Conservation (phyloP, 495 filamentous ascomycete genomes). For the Evernia prunastri region DNA sequence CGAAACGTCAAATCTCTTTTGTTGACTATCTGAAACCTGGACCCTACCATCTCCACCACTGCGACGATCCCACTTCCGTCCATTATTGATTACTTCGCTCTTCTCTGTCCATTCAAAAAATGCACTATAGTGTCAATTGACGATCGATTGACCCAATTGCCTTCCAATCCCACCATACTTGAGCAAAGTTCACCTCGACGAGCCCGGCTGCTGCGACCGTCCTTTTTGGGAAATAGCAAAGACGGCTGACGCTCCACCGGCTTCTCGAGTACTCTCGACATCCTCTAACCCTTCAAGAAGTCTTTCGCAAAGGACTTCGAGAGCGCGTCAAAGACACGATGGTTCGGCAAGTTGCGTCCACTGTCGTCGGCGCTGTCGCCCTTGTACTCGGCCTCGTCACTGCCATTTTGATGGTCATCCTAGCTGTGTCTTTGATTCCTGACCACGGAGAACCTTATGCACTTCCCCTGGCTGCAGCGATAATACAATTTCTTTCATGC, state of each 20-base stretch:
- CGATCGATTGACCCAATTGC: not conserved
- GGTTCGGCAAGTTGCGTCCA: conserved; percentile 14
- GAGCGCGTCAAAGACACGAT: conserved; percentile 5
- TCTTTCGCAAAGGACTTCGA: not conserved
- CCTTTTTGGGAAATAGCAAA: not conserved
- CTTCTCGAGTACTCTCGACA: not conserved
- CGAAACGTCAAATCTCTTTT: not conserved
- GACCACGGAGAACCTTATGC: conserved; percentile 14
- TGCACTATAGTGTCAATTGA: not conserved
- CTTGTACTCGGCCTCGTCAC: conserved; percentile 26
- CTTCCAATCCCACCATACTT: not conserved
- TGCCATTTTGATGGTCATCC: conserved; percentile 30
- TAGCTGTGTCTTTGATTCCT: conserved; percentile 26
- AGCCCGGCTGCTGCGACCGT: not conserved
- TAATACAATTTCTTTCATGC: conserved; percentile 21
- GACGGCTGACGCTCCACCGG: not conserved
- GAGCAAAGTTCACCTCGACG: not conserved
- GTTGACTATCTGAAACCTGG: not conserved
- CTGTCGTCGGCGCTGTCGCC: conserved; percentile 27
- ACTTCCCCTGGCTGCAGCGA: conserved; percentile 29
- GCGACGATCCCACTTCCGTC: not conserved
- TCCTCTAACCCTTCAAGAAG: not conserved
- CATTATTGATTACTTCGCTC: not conserved
- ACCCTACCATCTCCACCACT: not conserved
- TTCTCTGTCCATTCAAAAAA: not conserved